Evolutionary conservation across 2,329 filamentous ascomycete species (phyloP), one percentile per base, ranked within the genome.

Genomic region (Ramularia endophylla): DNA sequence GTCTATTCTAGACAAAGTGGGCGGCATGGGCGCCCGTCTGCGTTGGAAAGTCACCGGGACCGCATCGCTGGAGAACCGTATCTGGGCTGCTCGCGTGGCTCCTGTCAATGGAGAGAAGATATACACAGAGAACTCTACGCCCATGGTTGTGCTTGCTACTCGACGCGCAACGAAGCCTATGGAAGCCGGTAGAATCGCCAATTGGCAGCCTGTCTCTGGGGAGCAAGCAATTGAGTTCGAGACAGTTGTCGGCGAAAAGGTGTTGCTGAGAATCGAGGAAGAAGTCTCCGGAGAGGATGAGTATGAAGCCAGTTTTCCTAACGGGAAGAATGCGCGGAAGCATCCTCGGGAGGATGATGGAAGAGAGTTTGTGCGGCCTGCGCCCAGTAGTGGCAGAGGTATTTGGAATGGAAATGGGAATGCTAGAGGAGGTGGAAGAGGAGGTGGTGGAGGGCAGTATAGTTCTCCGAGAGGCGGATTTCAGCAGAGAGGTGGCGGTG

Each of bases 1-100:
- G 37, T 77, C 74, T 50, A 82, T 94, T 16, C 69, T 95, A 22
- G 77, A 85, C 38, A 92, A 87, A 63, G 83, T 92, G 8, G 92
- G 92, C 30, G 90, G 90, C 19, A 80, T 95, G 57, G 87, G 88
- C 25, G 81, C 78, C 55, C 90, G 83, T 64, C 76, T 94, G 65
- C 79, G 71, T 29, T 98, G 90, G 87, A 79, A 86, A 61, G 82
- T 95, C 4, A 85, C 80, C 0, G 87, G 82, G 27, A 79, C 83
- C 5, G 87, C 80, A 1, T 79, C 76, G 51, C 80, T 78, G 51
- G 84, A 95, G 46, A 82, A 88, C 61, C 83, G 77, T 53, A 75
- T 97, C 28, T 98, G 90, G 89, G 92, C 90, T 4, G 87, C 83
- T 12, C 76, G 81, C 31, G 78, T 95, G 8, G 74, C 78, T 22